Percentiles rank a stretch among this genome's conserved stretches.
Evolutionary conservation across 139 green algal genomes (phyloP).

Genomic region (Picochlorum sp.): DNA sequence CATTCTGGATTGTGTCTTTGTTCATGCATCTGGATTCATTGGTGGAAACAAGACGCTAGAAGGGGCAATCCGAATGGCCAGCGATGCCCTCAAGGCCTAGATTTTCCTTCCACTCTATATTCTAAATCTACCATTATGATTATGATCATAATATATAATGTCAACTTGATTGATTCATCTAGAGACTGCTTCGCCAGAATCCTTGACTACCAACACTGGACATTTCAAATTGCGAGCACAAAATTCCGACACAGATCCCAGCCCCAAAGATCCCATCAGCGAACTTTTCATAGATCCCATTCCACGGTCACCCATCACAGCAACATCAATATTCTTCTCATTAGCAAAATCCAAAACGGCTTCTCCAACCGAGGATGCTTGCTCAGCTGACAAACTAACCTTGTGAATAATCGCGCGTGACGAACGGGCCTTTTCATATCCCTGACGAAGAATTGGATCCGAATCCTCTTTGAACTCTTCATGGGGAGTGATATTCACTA

Average conservation of each 20-base stretch:
- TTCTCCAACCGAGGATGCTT: background rate
- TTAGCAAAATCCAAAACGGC: background rate
- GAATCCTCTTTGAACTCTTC: background rate
- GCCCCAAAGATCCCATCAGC: background rate
- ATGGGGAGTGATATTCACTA: background rate
- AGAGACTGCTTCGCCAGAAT: too few relatives aligned
- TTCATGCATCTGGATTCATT: conserved; percentile 89
- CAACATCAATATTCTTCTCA: background rate
- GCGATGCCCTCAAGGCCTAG: conserved; percentile 24
- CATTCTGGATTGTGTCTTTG: conserved; percentile 78
- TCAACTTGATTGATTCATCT: too few relatives aligned
- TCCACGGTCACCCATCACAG: conserved; percentile 4
- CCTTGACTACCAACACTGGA: too few relatives aligned
- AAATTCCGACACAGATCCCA: conserved; percentile 3
- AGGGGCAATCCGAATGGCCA: conserved; percentile 61
- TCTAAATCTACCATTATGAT: too few relatives aligned
- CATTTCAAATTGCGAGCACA: background rate
- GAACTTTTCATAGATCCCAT: conserved; percentile 3
- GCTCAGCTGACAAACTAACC: background rate
- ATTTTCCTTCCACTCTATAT: too few relatives aligned
- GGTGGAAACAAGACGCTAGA: conserved; percentile 75
- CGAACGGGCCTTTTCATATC: background rate
- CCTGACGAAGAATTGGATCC: background rate
- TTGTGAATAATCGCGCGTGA: background rate
- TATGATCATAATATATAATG: too few relatives aligned